Evolutionary conservation across 139 green algal species (phyloP).

Genomic region (Micractinium conductrix): DNA sequence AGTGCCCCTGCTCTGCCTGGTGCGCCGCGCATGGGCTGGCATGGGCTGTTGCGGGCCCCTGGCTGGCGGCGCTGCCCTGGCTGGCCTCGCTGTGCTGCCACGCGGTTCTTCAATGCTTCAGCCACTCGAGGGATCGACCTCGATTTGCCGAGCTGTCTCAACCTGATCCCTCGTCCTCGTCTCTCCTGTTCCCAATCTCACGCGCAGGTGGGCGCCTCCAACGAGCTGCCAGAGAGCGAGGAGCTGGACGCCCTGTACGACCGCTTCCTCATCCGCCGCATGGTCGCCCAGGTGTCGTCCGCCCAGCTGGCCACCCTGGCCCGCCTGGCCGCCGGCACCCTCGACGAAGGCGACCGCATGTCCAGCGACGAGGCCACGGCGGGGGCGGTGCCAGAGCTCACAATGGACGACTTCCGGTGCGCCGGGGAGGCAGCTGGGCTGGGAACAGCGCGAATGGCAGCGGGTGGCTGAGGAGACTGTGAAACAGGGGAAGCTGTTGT

Average conservation of each 20-base stretch:
- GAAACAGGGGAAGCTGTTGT: too few species aligned
- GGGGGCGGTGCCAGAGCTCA: constrained; percentile 42
- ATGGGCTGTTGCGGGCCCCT: too few species aligned
- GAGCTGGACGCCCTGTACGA: constrained; percentile 97
- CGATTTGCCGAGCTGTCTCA: too few species aligned
- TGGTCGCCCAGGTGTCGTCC: constrained; percentile 56
- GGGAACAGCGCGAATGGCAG: not conserved
- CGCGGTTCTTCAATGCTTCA: too few species aligned
- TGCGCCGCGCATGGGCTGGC: constrained; percentile 13
- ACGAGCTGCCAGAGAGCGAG: constrained; percentile 95
- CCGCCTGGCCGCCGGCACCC: constrained; percentile 70
- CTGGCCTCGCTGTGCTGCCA: too few species aligned
- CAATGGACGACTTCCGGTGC: constrained; percentile 68
- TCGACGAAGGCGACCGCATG: constrained; percentile 21
- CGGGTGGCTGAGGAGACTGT: not conserved
- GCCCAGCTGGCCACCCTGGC: constrained; percentile 72
- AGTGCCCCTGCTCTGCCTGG: constrained; percentile 81
- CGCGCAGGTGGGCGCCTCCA: constrained; percentile 93
- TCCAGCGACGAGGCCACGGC: constrained; percentile 3
- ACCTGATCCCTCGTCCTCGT: too few species aligned
- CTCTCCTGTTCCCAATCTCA: too few species aligned
- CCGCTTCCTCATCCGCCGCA: constrained; percentile 88
- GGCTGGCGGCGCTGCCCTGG: too few species aligned
- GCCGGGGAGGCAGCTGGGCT: not conserved
- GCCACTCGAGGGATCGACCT: too few species aligned